Percentiles rank a stretch among this genome's conserved stretches.
These are phyloP conservation scores for Penicillium sp. DNA, from an alignment of 2,329 filamentous ascomycete species.

Conservation along the genomic window DNA sequence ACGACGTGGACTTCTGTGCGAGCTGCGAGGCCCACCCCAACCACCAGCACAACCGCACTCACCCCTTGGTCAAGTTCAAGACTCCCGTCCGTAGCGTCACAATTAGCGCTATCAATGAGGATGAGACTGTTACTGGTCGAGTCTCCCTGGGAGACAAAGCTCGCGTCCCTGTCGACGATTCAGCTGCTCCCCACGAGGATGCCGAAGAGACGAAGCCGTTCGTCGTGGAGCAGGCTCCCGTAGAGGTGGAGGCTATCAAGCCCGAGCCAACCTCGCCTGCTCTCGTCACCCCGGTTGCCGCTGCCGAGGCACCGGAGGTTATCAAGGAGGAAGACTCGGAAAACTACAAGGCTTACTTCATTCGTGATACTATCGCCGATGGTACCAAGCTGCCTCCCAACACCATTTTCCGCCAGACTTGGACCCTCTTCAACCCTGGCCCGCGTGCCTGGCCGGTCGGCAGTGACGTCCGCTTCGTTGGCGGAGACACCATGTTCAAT, in stretches of 20 bases:
- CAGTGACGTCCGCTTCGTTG: slow-evolving; percentile 86
- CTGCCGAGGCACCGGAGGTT: background rate
- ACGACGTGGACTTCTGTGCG: slow-evolving; percentile 93
- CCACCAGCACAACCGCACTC: slow-evolving; percentile 90
- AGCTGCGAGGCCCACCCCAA: slow-evolving; percentile 85
- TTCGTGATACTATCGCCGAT: slow-evolving; percentile 77
- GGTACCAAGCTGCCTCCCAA: slow-evolving; percentile 72
- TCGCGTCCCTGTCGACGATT: slow-evolving; percentile 49
- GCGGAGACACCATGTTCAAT: slow-evolving; percentile 95
- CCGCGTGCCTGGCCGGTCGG: slow-evolving; percentile 79
- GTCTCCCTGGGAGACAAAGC: slow-evolving; percentile 72
- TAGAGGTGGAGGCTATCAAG: slow-evolving; percentile 25
- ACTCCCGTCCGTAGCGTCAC: slow-evolving; percentile 85
- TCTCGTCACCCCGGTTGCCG: background rate
- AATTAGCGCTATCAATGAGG: slow-evolving; percentile 81
- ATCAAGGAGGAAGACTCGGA: slow-evolving; percentile 7
- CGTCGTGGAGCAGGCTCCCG: slow-evolving; percentile 18
- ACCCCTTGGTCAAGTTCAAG: slow-evolving; percentile 96
- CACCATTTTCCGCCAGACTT: slow-evolving; percentile 81
- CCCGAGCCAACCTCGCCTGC: background rate
- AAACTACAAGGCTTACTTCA: slow-evolving; percentile 65
- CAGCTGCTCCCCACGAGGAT: slow-evolving; percentile 28
- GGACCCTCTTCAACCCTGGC: slow-evolving; percentile 87
- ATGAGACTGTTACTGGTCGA: slow-evolving; percentile 61
- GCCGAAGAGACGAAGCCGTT: slow-evolving; percentile 30